Evolutionary conservation across 139 green algal genomes (phyloP), one percentile per base, ranked within the genome.

Genomic region (Chlamydomonas schloesseri): DNA sequence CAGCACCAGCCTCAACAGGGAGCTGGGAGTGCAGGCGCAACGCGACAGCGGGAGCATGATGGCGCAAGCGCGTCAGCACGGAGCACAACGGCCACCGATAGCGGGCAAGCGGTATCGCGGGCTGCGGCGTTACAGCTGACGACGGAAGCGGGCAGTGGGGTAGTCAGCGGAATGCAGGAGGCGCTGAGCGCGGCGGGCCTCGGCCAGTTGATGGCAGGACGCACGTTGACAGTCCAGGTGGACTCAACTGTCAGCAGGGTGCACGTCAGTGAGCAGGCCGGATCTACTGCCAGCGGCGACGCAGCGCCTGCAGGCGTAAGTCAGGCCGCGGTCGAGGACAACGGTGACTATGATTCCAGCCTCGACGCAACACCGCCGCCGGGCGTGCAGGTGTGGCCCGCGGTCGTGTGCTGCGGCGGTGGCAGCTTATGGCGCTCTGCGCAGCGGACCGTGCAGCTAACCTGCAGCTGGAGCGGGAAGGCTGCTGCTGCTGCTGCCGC

Each of bases 151-250:
- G 3, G 28, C 17, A 33, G 29, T 20, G 13, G 64, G 28, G 64
- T 26, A 37, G 29, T 20, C 73, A 33, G 73, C 42, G 42, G 42
- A 8, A 8, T 50, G 42, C 42, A 50, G 42, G 42, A 50, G 42
- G 42, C 42, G 42, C 42, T 50, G 42, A 50, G 42, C 42, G 42
- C 42, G 42, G 42, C 42, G 8, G 42, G 42, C 8, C 5, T 50
- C 42, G 42, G 42, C 8, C 42, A 3, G n/a, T 37, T 83, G 60
- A 36, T 83, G 24, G 76, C 37, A 1, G 76, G 60, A 26, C 62
- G 76, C 37, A 73, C 76, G 10, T 1, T 83, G 1, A 83, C 76
- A 3, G 55, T 74, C 46, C 78, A 84, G 47, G 46, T 75, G 8
- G 64, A 42, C 18, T 50, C 60, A 5, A 33, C n/a, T 2, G 62